Conservation (phyloP, 805 yeast genomes). For the Kuraishia borneana region DNA sequence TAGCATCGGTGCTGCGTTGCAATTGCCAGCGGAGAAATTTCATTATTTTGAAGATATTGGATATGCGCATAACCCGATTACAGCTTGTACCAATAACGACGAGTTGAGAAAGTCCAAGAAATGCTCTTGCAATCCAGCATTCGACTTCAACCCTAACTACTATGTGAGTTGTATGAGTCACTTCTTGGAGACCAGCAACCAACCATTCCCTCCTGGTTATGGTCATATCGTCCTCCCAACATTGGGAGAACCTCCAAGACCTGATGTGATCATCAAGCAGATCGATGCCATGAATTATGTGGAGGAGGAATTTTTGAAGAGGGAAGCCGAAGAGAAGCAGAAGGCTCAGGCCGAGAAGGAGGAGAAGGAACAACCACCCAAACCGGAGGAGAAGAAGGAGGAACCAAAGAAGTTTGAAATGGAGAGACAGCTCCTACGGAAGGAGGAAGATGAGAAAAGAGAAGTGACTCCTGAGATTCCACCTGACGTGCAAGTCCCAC, state of each 20-base stretch:
- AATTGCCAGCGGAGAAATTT: constrained; percentile 43
- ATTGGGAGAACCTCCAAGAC: neutral
- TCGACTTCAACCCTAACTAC: constrained; percentile 19
- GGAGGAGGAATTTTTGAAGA: neutral
- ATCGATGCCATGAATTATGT: neutral
- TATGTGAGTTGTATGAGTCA: constrained; percentile 2
- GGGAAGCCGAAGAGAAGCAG: neutral
- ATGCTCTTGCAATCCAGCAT: constrained; percentile 26
- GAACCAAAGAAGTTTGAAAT: neutral
- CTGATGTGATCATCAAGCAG: neutral
- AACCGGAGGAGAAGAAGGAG: neutral
- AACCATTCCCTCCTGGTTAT: neutral
- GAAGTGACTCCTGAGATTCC: no score
- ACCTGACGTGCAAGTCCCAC: no score
- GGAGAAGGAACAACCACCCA: neutral
- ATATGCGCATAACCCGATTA: constrained; percentile 46
- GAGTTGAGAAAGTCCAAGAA: constrained; percentile 13
- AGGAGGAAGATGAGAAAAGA: neutral
- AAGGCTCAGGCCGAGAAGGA: neutral
- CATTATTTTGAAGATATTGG: constrained; percentile 72
- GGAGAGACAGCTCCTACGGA: neutral
- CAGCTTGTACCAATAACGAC: constrained; percentile 30
- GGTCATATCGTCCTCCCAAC: neutral
- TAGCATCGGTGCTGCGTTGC: constrained; percentile 58
- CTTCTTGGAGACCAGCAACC: neutral